Evolutionary conservation across 352 stramenopile species (phyloP).

Genomic region (Phytophthora pseudosyringae): DNA sequence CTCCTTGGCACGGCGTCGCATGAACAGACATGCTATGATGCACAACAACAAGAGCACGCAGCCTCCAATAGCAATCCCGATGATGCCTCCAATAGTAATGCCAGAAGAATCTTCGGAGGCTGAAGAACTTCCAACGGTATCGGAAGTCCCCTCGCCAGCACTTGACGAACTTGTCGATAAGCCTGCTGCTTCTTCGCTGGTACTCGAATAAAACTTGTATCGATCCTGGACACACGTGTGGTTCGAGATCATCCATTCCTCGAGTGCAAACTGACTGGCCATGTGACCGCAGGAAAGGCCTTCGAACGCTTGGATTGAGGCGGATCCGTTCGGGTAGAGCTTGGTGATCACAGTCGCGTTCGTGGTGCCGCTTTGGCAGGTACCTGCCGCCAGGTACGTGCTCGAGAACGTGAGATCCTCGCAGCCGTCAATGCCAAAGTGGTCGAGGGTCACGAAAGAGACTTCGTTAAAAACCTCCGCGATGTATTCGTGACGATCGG

Average conservation of each 20-base stretch:
- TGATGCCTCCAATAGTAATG: too few relatives aligned
- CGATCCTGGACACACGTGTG: too few relatives aligned
- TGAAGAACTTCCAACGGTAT: too few relatives aligned
- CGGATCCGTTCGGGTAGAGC: conserved; percentile 22
- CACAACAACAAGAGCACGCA: too few relatives aligned
- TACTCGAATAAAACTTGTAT: conserved; percentile 23
- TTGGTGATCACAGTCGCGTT: conserved; percentile 29
- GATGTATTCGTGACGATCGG: conserved; percentile 22
- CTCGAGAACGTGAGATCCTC: conserved; percentile 23
- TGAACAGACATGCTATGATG: too few relatives aligned
- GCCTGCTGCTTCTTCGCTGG: too few relatives aligned
- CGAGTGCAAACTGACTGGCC: conserved; percentile 6
- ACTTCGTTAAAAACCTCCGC: conserved; percentile 27
- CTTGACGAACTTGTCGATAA: too few relatives aligned
- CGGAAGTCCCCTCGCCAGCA: too few relatives aligned
- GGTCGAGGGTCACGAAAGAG: conserved; percentile 26
- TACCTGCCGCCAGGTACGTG: conserved; percentile 22
- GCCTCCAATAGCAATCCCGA: too few relatives aligned
- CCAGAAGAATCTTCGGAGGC: too few relatives aligned
- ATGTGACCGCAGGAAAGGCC: conserved; percentile 14
- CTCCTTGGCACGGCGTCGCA: too few relatives aligned
- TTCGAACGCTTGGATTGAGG: conserved; percentile 18
- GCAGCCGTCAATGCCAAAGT: background rate
- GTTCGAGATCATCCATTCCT: conserved; percentile 11
- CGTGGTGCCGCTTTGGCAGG: conserved; percentile 28